Evolutionary conservation across 2,329 filamentous ascomycete species (phyloP).

Genomic region (Exophiala sp.): DNA sequence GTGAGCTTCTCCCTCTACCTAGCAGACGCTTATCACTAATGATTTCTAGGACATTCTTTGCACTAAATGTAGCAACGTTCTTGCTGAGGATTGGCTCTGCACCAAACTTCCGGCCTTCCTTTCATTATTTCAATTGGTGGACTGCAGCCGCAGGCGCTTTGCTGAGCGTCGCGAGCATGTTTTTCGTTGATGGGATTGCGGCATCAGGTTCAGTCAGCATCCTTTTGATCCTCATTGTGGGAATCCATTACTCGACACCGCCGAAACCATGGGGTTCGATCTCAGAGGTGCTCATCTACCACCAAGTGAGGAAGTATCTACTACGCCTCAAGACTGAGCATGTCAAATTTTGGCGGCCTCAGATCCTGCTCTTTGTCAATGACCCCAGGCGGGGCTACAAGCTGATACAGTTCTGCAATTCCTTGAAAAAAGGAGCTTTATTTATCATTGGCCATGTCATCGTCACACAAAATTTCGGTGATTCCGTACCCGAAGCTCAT

Average conservation of each 20-base stretch:
- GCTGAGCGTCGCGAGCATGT: constrained; percentile 78
- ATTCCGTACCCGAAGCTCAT: constrained; percentile 75
- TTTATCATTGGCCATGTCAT: constrained; percentile 88
- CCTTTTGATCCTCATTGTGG: constrained; percentile 70
- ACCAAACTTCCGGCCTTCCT: constrained; percentile 83
- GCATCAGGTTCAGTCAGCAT: constrained; percentile 71
- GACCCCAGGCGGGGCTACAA: constrained; percentile 77
- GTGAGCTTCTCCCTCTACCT: constrained; percentile 31
- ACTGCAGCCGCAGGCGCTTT: constrained; percentile 72
- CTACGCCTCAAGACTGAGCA: constrained; percentile 80
- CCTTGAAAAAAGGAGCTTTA: constrained; percentile 78
- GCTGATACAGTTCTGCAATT: constrained; percentile 87
- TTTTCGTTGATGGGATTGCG: constrained; percentile 81
- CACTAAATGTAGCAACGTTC: constrained; percentile 85
- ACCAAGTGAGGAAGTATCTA: constrained; percentile 83
- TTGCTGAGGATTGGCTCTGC: constrained; percentile 81
- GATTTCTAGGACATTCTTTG: constrained; percentile 64
- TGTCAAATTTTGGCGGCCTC: constrained; percentile 90
- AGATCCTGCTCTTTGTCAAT: constrained; percentile 80
- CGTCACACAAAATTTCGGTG: constrained; percentile 75
- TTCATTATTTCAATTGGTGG: constrained; percentile 85
- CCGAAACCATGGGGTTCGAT: constrained; percentile 82
- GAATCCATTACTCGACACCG: constrained; percentile 81
- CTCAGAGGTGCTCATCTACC: constrained; percentile 82
- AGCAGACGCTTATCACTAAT: constrained; percentile 1